These are phyloP conservation scores for Xerocomellus intermedius DNA, from an alignment of 768 basidiomycete genomes.

Conservation along the genomic window DNA sequence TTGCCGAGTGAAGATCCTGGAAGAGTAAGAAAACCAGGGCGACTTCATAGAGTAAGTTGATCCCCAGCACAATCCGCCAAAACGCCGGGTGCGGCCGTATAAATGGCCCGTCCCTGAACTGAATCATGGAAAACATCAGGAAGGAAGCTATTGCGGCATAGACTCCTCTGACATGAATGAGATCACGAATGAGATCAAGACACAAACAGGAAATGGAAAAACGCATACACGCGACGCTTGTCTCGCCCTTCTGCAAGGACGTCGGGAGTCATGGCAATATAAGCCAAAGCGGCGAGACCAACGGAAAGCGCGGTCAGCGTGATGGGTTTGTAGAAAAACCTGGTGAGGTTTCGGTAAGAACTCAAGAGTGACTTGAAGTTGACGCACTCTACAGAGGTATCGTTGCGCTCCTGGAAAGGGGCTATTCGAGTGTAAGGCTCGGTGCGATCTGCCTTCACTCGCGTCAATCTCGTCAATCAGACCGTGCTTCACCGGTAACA, in stretches of 20 bases:
- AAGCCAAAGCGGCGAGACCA: conserved; percentile 68
- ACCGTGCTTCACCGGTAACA: conserved; percentile 34
- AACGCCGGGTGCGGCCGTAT: conserved; percentile 86
- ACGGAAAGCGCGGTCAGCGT: conserved; percentile 72
- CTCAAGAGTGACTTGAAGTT: neutral
- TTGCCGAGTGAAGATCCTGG: conserved; percentile 77
- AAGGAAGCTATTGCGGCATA: conserved; percentile 76
- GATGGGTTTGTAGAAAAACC: conserved; percentile 85
- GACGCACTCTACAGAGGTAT: conserved; percentile 78
- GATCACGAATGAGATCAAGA: conserved; percentile 8
- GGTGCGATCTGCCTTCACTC: conserved; percentile 69
- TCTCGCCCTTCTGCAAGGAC: conserved; percentile 82
- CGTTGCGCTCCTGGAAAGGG: conserved; percentile 81
- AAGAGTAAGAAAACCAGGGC: conserved; percentile 82
- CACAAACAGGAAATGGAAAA: neutral
- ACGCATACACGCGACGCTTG: conserved; percentile 73
- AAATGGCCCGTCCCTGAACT: conserved; percentile 89
- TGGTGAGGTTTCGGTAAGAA: conserved; percentile 29
- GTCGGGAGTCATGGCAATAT: conserved; percentile 80
- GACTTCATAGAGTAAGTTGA: conserved; percentile 83
- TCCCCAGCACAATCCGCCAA: conserved; percentile 76
- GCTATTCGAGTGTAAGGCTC: conserved; percentile 80
- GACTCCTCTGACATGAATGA: conserved; percentile 52
- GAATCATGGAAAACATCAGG: conserved; percentile 79
- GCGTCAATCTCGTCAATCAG: conserved; percentile 18